These are phyloP conservation scores for Chloris gayana DNA, from an alignment of 176 grass and related monocot species.

Conservation along the genomic window DNA sequence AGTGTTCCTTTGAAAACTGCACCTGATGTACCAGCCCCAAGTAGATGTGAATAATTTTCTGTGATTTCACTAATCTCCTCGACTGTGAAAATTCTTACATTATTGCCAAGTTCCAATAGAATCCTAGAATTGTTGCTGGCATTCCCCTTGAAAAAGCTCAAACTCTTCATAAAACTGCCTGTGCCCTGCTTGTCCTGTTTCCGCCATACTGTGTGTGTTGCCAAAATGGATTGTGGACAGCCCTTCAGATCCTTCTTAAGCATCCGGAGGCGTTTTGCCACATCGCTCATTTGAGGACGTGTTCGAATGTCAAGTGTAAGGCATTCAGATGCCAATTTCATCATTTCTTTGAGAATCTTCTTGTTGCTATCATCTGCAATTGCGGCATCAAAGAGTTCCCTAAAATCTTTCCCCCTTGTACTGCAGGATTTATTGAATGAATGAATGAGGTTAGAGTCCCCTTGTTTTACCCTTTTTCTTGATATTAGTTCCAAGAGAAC, in stretches of 20 bases:
- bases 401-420: neutral
- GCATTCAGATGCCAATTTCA: constrained; percentile 19
- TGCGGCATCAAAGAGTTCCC: constrained; percentile 16
- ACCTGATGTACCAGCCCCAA: neutral
- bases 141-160: constrained; percentile 26
- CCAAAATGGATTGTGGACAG: constrained; percentile 14
- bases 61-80: constrained; percentile 27
- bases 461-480: constrained; percentile 25
- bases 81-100: constrained; percentile 16
- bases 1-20: constrained; percentile 28
- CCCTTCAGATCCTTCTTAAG: constrained; percentile 1
- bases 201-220: neutral
- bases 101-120: neutral
- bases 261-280: constrained; percentile 1
- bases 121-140: neutral
- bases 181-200: neutral
- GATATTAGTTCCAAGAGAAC: constrained; percentile 26
- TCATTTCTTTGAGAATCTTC: constrained; percentile 9
- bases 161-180: constrained; percentile 23
- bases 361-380: constrained; percentile 9
- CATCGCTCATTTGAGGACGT: constrained; percentile 35
- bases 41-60: constrained; percentile 2
- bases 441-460: neutral
- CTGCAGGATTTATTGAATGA: neutral
- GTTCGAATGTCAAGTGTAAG: neutral